phyloP scores from a whole-genome alignment of 2,329 filamentous ascomycete species.

The Paraphoma sp. region DNA sequence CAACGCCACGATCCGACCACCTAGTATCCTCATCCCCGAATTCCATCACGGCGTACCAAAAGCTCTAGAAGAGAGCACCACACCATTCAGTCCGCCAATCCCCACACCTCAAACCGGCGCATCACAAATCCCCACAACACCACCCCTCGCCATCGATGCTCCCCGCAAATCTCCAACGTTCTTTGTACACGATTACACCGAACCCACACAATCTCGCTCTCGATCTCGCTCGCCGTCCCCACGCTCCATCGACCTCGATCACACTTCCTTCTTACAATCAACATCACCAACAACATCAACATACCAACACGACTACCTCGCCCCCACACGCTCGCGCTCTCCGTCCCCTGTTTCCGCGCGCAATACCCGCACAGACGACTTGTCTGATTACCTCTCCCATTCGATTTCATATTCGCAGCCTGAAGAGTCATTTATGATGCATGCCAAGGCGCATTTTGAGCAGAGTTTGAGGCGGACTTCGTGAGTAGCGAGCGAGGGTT shows the following conservation, averaged over 20 bases:
- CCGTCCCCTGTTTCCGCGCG: not conserved
- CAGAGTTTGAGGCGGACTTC: too few relatives aligned
- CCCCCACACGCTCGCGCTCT: not conserved
- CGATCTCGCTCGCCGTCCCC: not conserved
- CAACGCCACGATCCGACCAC: constrained; percentile 41
- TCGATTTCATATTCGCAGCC: constrained; percentile 15
- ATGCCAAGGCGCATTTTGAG: not conserved
- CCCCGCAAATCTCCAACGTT: not conserved
- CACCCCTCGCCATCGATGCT: not conserved
- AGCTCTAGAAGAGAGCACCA: constrained; percentile 11
- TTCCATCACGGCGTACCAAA: constrained; percentile 27
- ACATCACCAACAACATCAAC: not conserved
- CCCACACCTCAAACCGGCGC: constrained; percentile 5
- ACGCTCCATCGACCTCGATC: not conserved
- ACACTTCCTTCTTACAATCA: not conserved
- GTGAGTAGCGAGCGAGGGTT: too few relatives aligned
- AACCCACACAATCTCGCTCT: not conserved
- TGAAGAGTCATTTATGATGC: not conserved
- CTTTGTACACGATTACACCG: not conserved
- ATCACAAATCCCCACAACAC: not conserved
- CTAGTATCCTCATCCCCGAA: constrained; percentile 29
- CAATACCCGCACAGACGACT: constrained; percentile 1
- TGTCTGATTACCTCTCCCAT: constrained; percentile 19
- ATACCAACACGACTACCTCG: not conserved
- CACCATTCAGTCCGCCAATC: constrained; percentile 2